Base-by-base conservation (phyloP, 768 basidiomycete genomes). In the Goffeauzyma gilvescens region DNA sequence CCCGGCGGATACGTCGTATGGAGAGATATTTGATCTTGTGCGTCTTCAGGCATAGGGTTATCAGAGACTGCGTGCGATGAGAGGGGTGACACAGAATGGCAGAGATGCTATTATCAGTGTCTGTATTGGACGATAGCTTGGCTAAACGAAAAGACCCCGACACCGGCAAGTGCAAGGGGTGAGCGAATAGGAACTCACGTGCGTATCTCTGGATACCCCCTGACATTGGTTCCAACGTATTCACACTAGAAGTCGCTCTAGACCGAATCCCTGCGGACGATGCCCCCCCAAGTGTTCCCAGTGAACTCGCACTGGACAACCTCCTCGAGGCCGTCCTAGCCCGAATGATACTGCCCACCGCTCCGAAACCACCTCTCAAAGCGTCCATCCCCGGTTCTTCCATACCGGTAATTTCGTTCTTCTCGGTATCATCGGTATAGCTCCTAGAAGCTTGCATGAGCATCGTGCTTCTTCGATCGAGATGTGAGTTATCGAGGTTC, bases 361-460 rank as follows among this genome's bases (percentile, higher is more conserved):
- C 73, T 4, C 89, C 86, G 53, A 89, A 89, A 2, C 80, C 80
- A 13, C 90, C 89, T 14, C 93, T 74, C 0, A 96, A 71, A 2
- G 87, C 73, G 49, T 86, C 87, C 61, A 93, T 81, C 2, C 89
- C 89, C 0, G 90, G 89, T 51, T 96, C 85, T 60, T 95, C 86
- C 15, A 75, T 44, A 0, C 73, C 77, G 4, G 72, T 46, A 1
- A 69, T 53, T 12, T 75, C 75, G 55, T 83, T 82, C 62, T 86
- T 84, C 42, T 78, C 77, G 25, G 70, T 53, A 0, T 68, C 67
- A 50, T 81, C 78, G 2, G 80, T 81, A 32, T 76, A 75, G 18
- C 69, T 58, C 15, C 76, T 74, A 1, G 84, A 72, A n/a, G 84
- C 89, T 62, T 83, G 77, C 24, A 98, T 72, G 18, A 98, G 75